Conservation (phyloP, 1,139 yeast species). For the Sugiyamaella sp. region DNA sequence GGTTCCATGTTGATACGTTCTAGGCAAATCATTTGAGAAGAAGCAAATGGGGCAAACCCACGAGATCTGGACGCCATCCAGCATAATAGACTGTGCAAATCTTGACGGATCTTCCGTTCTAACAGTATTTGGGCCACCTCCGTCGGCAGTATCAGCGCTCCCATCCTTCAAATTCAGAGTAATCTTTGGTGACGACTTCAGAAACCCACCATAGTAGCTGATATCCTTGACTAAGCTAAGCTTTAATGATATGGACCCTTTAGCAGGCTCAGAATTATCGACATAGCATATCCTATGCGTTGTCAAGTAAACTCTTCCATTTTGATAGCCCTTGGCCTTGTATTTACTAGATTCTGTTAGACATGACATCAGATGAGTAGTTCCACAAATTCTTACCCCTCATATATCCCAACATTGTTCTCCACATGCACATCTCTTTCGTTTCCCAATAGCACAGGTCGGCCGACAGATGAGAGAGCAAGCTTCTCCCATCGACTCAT, state of each 20-base stretch:
- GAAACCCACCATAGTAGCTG: constrained; percentile 60
- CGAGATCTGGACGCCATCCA: constrained; percentile 34
- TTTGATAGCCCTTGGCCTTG: constrained; percentile 65
- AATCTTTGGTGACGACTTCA: constrained; percentile 80
- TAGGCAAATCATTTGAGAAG: constrained; percentile 57
- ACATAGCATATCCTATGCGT: constrained; percentile 72
- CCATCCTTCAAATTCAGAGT: constrained; percentile 44
- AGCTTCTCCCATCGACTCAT: constrained; percentile 47
- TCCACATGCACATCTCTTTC: constrained; percentile 49
- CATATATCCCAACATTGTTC: constrained; percentile 42
- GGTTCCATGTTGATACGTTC: constrained; percentile 43
- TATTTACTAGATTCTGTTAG: constrained; percentile 49
- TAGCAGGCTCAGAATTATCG: constrained; percentile 52
- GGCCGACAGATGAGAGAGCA: constrained; percentile 50
- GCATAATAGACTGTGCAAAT: constrained; percentile 16
- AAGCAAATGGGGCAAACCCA: constrained; percentile 91
- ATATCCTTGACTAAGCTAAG: constrained; percentile 51
- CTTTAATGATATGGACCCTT: constrained; percentile 54
- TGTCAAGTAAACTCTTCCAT: constrained; percentile 80
- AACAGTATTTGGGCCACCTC: background rate
- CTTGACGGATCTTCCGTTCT: background rate
- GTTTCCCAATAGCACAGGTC: constrained; percentile 49
- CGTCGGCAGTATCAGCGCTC: background rate
- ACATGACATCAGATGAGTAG: too few species aligned
- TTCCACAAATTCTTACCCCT: constrained; percentile 32